These are phyloP conservation scores for Globisporangium takayamanum DNA, from an alignment of 352 stramenopile species.

Conservation along the genomic window DNA sequence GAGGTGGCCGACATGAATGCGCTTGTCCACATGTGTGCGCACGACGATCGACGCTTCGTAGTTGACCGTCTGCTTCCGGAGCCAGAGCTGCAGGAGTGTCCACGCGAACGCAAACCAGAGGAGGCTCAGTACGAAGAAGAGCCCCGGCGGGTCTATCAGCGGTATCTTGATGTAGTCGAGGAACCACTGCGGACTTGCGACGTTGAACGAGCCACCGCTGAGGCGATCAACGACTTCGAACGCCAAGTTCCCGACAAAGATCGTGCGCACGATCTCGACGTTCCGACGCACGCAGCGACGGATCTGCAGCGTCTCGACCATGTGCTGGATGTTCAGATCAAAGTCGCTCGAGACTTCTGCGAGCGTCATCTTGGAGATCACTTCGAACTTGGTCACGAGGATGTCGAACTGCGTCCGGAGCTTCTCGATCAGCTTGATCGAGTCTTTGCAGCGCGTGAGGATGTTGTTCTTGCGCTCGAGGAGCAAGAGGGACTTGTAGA, in stretches of 20 bases:
- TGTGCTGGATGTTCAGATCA: slow-evolving; percentile 83
- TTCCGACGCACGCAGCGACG: slow-evolving; percentile 51
- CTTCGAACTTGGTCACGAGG: slow-evolving; percentile 88
- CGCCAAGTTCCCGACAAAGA: slow-evolving; percentile 90
- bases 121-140: slow-evolving; percentile 83
- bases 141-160: slow-evolving; percentile 41
- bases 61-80: slow-evolving; percentile 36
- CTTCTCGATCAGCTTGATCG: slow-evolving; percentile 93
- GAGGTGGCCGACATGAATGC: slow-evolving; percentile 41
- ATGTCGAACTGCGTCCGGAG: slow-evolving; percentile 90
- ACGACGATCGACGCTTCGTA: slow-evolving; percentile 88
- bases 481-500: slow-evolving; percentile 93
- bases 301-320: slow-evolving; percentile 68
- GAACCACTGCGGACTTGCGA: slow-evolving; percentile 86
- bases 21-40: slow-evolving; percentile 66
- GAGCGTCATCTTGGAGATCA: slow-evolving; percentile 87
- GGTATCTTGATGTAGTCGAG: slow-evolving; percentile 65
- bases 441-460: slow-evolving; percentile 88
- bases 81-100: slow-evolving; percentile 37
- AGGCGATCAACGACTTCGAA: slow-evolving; percentile 95
- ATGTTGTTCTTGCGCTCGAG: slow-evolving; percentile 88
- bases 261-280: slow-evolving; percentile 87
- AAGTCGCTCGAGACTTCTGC: slow-evolving; percentile 83
- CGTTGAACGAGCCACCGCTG: slow-evolving; percentile 88
- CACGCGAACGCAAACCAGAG: slow-evolving; percentile 66